These are phyloP conservation scores for Calonectria ilicicola DNA, from an alignment of 2,329 filamentous ascomycete genomes.

Conservation along the genomic window DNA sequence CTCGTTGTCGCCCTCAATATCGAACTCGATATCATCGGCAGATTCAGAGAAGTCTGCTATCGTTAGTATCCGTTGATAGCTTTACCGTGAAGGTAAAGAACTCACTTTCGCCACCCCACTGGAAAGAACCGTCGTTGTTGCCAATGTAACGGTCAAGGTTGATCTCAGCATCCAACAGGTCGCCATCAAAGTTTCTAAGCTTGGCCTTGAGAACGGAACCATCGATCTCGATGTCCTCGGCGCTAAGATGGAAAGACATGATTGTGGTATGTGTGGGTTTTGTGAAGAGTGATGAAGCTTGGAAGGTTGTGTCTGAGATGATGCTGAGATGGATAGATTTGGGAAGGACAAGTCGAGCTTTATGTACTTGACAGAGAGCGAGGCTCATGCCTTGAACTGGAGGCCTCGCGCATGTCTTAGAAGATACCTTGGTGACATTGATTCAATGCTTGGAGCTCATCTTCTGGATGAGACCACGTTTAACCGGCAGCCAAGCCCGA, in stretches of 20 bases:
- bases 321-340: not conserved
- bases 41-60: constrained; percentile 57
- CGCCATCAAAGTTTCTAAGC: constrained; percentile 53
- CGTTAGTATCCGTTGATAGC: not conserved
- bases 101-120: constrained; percentile 53
- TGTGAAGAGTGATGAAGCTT: not conserved
- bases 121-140: constrained; percentile 60
- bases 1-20: constrained; percentile 61
- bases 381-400: not conserved
- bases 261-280: not conserved
- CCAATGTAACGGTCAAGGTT: constrained; percentile 62
- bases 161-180: constrained; percentile 56
- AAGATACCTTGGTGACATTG: not conserved
- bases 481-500: not conserved
- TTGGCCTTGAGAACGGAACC: constrained; percentile 59
- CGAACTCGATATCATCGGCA: constrained; percentile 60
- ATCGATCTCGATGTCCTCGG: constrained; percentile 58
- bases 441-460: not conserved
- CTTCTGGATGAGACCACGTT: not conserved
- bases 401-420: not conserved
- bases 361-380: not conserved
- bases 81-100: not conserved
- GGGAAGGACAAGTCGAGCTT: not conserved
- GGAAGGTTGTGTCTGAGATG: not conserved
- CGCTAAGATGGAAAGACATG: constrained; percentile 58